phyloP scores from a whole-genome alignment of 2,329 filamentous ascomycete species.

The Epicoccum nigrum region DNA sequence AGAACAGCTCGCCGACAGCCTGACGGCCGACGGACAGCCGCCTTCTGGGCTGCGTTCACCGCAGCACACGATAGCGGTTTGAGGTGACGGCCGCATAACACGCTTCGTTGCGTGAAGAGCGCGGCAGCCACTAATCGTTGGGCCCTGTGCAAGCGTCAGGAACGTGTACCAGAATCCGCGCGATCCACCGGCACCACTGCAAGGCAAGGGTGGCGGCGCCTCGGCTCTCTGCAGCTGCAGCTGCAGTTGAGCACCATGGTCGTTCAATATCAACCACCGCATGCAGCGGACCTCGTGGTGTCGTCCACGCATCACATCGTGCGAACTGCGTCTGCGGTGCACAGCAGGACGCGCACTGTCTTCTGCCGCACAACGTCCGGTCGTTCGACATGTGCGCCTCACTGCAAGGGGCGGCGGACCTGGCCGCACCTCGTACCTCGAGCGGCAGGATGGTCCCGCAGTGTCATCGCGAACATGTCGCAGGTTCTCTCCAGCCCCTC shows the following conservation, averaged over 20 bases:
- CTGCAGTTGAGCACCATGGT: conserved; percentile 4
- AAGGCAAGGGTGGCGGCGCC: conserved; percentile 3
- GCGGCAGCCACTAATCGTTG: conserved; percentile 13
- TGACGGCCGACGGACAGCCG: conserved; percentile 14
- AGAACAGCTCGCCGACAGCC: conserved; percentile 25
- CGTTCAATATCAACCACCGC: conserved; percentile 1
- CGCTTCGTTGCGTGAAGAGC: conserved; percentile 33
- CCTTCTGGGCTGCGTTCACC: conserved; percentile 2
- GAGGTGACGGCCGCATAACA: conserved; percentile 34
- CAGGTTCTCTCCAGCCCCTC: conserved; percentile 32
- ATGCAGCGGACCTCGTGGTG: conserved; percentile 13
- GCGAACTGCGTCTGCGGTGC: conserved; percentile 4
- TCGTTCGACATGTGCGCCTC: conserved; percentile 2
- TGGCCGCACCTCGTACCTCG: background rate
- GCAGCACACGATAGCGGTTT: conserved; percentile 24
- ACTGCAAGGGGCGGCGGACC: conserved; percentile 5
- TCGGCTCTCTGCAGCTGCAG: too few relatives aligned
- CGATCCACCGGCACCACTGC: conserved; percentile 10
- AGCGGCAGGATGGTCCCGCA: conserved; percentile 21
- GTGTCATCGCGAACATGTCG: conserved; percentile 33
- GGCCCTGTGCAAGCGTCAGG: conserved; percentile 19
- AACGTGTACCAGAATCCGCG: conserved; percentile 16
- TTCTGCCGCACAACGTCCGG: conserved; percentile 2
- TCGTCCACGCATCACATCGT: background rate
- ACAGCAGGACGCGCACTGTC: conserved; percentile 6